Conservation (phyloP, 345 rosid genomes). For the Populus euphratica region DNA sequence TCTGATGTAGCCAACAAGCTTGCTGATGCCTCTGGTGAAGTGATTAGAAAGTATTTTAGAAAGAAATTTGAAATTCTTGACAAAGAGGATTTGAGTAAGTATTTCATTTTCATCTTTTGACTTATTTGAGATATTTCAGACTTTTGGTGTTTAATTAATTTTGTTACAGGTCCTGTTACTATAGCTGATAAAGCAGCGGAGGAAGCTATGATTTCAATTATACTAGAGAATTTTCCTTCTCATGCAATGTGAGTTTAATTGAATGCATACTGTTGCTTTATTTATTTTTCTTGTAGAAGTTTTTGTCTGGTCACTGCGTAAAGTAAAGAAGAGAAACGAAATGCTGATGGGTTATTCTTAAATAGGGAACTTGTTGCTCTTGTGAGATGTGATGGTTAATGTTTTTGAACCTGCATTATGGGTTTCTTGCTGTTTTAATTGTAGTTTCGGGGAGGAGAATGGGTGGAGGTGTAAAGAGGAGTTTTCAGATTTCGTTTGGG, state of each 20-base stretch:
- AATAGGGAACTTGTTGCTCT: no score
- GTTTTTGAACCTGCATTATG: not conserved
- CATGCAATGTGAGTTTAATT: slow-evolving; percentile 73
- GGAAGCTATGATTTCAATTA: slow-evolving; percentile 76
- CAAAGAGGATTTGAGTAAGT: slow-evolving; percentile 75
- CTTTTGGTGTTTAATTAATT: not conserved
- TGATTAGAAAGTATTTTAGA: slow-evolving; percentile 73
- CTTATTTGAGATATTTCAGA: not conserved
- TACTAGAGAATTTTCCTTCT: slow-evolving; percentile 70
- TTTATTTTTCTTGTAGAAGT: not conserved
- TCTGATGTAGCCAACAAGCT: slow-evolving; percentile 53
- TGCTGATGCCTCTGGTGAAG: slow-evolving; percentile 88
- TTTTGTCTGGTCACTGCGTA: not conserved
- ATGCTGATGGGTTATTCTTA: no score
- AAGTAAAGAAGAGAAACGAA: no score
- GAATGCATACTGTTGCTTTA: not conserved
- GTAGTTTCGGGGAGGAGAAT: slow-evolving; percentile 92
- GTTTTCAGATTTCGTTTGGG: slow-evolving; percentile 91
- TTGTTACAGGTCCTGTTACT: slow-evolving; percentile 78
- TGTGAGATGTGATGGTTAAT: no score
- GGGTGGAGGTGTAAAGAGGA: slow-evolving; percentile 87
- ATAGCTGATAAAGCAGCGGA: slow-evolving; percentile 91
- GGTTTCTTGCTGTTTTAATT: slow-evolving; percentile 19
- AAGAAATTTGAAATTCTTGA: slow-evolving; percentile 79
- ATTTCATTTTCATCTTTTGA: not conserved